Evolutionary conservation across 1,284 basidiomycete species (phyloP).

Genomic region (Apiotrichum brassicae): DNA sequence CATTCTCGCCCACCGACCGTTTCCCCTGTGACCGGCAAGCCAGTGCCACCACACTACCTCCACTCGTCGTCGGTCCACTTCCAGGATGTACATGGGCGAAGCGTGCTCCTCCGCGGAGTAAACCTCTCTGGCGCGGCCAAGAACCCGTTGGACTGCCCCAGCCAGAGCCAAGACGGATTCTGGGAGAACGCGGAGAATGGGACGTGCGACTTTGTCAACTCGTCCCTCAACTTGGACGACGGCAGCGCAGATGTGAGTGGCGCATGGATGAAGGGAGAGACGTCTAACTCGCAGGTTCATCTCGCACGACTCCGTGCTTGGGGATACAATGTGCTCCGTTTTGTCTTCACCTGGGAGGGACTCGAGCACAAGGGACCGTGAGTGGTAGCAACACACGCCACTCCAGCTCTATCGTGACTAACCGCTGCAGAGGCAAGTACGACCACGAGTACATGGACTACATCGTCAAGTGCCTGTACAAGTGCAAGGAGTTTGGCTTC

Average conservation of each 20-base stretch:
- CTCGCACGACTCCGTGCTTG: slow-evolving; percentile 76
- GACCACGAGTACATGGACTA: slow-evolving; percentile 92
- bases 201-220: slow-evolving; percentile 60
- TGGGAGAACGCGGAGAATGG: slow-evolving; percentile 83
- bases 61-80: slow-evolving; percentile 70
- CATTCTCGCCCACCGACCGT: slow-evolving; percentile 39
- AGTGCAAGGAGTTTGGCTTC: slow-evolving; percentile 94
- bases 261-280: too few species aligned
- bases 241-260: slow-evolving; percentile 43
- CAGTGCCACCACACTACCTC: slow-evolving; percentile 48
- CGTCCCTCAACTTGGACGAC: slow-evolving; percentile 64
- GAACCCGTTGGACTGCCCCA: slow-evolving; percentile 65
- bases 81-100: slow-evolving; percentile 74
- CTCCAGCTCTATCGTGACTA: neutral
- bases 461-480: slow-evolving; percentile 72
- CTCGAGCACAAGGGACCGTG: slow-evolving; percentile 89
- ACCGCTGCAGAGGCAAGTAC: slow-evolving; percentile 64
- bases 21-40: slow-evolving; percentile 64
- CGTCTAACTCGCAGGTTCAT: slow-evolving; percentile 61
- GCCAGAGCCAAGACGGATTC: slow-evolving; percentile 66
- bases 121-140: slow-evolving; percentile 88
- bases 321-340: slow-evolving; percentile 93
- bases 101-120: slow-evolving; percentile 80
- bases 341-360: slow-evolving; percentile 90
- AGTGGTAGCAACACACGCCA: slow-evolving; percentile 48